These are phyloP conservation scores for Echeveria elegans DNA, from an alignment of 164 flowering plant genomes.

Conservation along the genomic window DNA sequence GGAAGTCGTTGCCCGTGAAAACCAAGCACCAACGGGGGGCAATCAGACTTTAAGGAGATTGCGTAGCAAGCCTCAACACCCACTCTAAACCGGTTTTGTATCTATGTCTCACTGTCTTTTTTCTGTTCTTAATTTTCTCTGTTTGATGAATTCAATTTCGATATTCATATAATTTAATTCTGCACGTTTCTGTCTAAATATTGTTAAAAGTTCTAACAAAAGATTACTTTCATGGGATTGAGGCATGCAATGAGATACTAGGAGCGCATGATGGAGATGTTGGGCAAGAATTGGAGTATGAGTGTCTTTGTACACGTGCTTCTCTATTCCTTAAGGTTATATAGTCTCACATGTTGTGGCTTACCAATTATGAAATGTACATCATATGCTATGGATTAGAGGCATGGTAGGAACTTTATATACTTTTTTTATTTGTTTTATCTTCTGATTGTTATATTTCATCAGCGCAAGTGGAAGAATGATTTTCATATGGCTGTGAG, in stretches of 20 bases:
- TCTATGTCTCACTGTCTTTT: too few relatives aligned
- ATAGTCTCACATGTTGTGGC: background rate
- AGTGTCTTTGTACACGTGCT: conserved; percentile 74
- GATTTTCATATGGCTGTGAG: conserved; percentile 87
- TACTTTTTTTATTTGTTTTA: background rate
- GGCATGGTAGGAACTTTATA: background rate
- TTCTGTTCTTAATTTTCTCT: too few relatives aligned
- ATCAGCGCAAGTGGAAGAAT: conserved; percentile 90
- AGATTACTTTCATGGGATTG: conserved; percentile 58
- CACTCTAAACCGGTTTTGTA: too few relatives aligned
- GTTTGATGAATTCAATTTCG: too few relatives aligned
- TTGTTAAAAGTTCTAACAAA: too few relatives aligned
- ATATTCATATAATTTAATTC: too few relatives aligned
- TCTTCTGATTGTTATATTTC: conserved; percentile 1
- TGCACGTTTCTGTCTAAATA: too few relatives aligned
- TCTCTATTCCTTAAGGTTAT: conserved; percentile 80
- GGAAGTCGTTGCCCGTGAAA: too few relatives aligned
- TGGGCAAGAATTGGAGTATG: conserved; percentile 41
- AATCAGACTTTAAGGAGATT: too few relatives aligned
- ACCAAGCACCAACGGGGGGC: too few relatives aligned
- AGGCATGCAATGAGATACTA: conserved; percentile 82
- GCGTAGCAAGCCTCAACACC: too few relatives aligned
- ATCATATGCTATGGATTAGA: background rate
- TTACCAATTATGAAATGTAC: background rate
- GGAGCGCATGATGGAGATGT: conserved; percentile 51